These are phyloP conservation scores for Ploettnerulaceae sp. DNA, from an alignment of 2,329 filamentous ascomycete species.

Conservation along the genomic window DNA sequence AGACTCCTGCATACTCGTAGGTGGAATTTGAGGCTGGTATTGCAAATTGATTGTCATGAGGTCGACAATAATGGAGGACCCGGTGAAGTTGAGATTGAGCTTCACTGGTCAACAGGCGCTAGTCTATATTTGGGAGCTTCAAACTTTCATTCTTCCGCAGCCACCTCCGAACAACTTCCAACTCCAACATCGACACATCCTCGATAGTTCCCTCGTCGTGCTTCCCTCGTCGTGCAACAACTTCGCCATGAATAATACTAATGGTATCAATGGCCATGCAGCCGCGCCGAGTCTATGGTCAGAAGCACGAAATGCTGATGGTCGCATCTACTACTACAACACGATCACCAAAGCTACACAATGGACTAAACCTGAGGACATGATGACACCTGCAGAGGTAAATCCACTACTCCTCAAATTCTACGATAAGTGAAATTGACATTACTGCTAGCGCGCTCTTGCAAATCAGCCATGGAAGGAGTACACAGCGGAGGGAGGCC, in stretches of 20 bases:
- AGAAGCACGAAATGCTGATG: conserved; percentile 75
- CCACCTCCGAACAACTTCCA: neutral
- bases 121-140: neutral
- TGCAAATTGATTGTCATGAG: neutral
- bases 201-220: too few relatives aligned
- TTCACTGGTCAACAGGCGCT: too few relatives aligned
- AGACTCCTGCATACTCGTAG: neutral
- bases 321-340: conserved; percentile 90
- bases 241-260: conserved; percentile 29
- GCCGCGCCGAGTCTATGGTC: conserved; percentile 60
- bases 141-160: neutral
- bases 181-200: neutral
- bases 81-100: neutral
- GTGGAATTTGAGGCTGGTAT: neutral
- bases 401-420: conserved; percentile 28
- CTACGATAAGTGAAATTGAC: too few relatives aligned
- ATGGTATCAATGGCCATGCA: conserved; percentile 32
- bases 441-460: conserved; percentile 73
- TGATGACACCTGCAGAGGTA: conserved; percentile 82
- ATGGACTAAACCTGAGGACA: conserved; percentile 89
- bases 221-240: too few relatives aligned
- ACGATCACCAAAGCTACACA: conserved; percentile 77
- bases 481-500: conserved; percentile 79
- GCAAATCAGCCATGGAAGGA: conserved; percentile 88
- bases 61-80: neutral